phyloP scores from a whole-genome alignment of 208 protist species.

The Porcisia hertigi region DNA sequence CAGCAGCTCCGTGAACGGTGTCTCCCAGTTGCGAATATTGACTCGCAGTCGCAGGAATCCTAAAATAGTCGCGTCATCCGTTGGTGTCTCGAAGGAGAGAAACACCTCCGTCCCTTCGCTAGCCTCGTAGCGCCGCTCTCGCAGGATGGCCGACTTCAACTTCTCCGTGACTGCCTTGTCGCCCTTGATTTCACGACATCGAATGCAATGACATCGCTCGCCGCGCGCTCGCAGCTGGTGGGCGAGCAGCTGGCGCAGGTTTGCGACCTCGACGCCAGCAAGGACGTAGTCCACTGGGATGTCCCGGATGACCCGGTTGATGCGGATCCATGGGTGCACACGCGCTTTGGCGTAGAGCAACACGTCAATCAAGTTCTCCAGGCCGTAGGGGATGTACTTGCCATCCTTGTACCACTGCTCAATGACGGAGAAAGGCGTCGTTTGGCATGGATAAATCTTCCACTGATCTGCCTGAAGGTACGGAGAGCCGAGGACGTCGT shows the following conservation, averaged over 20 bases:
- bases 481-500: slow-evolving; percentile 95
- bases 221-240: slow-evolving; percentile 89
- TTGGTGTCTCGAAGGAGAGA: slow-evolving; percentile 70
- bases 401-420: slow-evolving; percentile 97
- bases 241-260: slow-evolving; percentile 96
- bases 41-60: slow-evolving; percentile 83
- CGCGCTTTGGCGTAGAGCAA: slow-evolving; percentile 94
- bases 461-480: slow-evolving; percentile 97
- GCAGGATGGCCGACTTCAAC: slow-evolving; percentile 46
- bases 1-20: slow-evolving; percentile 94
- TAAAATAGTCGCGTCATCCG: slow-evolving; percentile 68
- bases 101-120: slow-evolving; percentile 81
- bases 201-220: slow-evolving; percentile 92
- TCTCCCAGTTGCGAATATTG: slow-evolving; percentile 79
- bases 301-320: slow-evolving; percentile 98
- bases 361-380: slow-evolving; percentile 92
- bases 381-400: slow-evolving; percentile 93
- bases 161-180: slow-evolving; percentile 46
- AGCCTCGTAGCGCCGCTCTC: slow-evolving; percentile 63
- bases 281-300: slow-evolving; percentile 98
- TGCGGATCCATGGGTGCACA: slow-evolving; percentile 98
- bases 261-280: slow-evolving; percentile 96
- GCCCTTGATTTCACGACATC: slow-evolving; percentile 93
- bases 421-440: slow-evolving; percentile 98
- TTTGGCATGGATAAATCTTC: slow-evolving; percentile 99